These are phyloP conservation scores for Zygosaccharomyces bisporus DNA, from an alignment of 805 yeast genomes.

Conservation along the genomic window DNA sequence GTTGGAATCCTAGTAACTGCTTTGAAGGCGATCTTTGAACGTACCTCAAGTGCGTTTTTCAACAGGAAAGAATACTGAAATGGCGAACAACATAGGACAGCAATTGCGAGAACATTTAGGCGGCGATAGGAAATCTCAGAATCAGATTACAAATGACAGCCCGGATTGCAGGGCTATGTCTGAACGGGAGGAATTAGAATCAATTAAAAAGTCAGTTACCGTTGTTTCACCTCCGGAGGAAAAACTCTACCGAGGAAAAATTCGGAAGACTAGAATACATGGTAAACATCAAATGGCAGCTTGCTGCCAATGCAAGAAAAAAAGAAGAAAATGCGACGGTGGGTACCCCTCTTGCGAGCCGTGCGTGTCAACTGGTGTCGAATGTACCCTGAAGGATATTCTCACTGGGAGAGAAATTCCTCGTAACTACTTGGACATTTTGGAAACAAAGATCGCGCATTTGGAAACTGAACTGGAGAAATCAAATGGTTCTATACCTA, in stretches of 20 bases:
- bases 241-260: constrained; percentile 2
- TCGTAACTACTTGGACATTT: constrained; percentile 42
- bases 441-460: constrained; percentile 37
- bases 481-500: background rate
- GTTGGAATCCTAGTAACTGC: background rate
- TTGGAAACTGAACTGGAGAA: constrained; percentile 7
- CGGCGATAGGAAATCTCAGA: background rate
- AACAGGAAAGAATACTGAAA: background rate
- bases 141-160: background rate
- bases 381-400: constrained; percentile 47
- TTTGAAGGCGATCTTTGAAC: background rate
- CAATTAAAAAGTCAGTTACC: background rate
- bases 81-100: background rate
- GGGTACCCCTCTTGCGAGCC: constrained; percentile 46
- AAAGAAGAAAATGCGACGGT: constrained; percentile 51
- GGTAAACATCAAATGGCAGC: constrained; percentile 42
- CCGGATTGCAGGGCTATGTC: background rate
- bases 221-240: background rate
- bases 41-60: background rate
- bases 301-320: constrained; percentile 48
- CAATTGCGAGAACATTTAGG: background rate
- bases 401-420: constrained; percentile 48
- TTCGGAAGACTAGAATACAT: constrained; percentile 10
- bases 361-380: constrained; percentile 40
- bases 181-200: background rate